Base-by-base conservation (phyloP, 305 asterid genomes). In the Fraxinus nigra region DNA sequence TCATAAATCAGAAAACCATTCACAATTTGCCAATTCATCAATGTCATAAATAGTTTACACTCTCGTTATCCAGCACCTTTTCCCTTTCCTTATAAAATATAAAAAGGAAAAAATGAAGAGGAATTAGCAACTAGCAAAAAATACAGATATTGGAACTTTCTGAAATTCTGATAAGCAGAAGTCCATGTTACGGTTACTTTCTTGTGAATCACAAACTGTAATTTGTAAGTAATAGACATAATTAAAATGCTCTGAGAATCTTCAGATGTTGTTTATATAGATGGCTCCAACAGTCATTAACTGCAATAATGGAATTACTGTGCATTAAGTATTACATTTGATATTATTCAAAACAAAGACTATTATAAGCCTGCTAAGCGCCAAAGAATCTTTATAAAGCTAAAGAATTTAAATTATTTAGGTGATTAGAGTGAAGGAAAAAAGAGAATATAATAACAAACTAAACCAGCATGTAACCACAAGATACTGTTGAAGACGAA, bases 1-100 rank as follows among this genome's bases (percentile, higher is more conserved):
- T 82, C 77, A 78, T 59, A 69, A 48, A 84, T 90, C 87, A 92
- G 89, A 79, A 46, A 10, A 51, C 34, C 28, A 63, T 80, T 79
- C 84, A 78, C 80, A 80, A 72, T 72, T 34, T 37, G 85, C 37
- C 34, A 37, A 22, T 54, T 28, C 74, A 56, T 74, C 81, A 77
- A 72, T 72, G 54, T 80, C 46, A 4, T 32, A 22, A 18, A 43
- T 20, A 10, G 43, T 51, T 63, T 56, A 28, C 75, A 32, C 61
- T 63, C 59, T 43, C 30, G n/a, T n/a, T n/a, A n/a, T 40, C 32
- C 59, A 18, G 59, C 24, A 75, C 79, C 65, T 11, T 51, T 9
- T 24, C 6, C 61, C 79, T 4, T 13, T 72, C 38, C 38, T 73
- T 24, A n/a, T n/a, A n/a, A n/a, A n/a, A n/a, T n/a, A n/a, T n/a